Conservation (phyloP, 2,329 filamentous ascomycete genomes). For the Drechslerella dactyloides region DNA sequence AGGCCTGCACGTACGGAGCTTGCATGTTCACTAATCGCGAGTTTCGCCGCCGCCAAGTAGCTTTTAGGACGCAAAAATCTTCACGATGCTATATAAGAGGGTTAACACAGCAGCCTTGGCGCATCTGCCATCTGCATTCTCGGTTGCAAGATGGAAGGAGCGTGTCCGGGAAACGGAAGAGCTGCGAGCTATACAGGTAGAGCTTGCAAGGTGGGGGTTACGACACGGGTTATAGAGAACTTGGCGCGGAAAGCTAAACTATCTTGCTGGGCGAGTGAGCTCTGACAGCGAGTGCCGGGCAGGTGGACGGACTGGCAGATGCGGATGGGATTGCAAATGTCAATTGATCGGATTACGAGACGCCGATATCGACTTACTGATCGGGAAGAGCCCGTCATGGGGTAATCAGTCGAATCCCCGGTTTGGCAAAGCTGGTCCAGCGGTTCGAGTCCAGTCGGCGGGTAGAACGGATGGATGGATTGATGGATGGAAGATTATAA, state of each 20-base stretch:
- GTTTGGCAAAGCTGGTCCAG: background rate
- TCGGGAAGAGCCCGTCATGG: background rate
- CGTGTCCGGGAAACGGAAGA: too few species aligned
- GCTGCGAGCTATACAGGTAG: too few species aligned
- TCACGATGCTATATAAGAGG: background rate
- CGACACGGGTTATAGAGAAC: background rate
- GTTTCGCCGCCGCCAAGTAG: slow-evolving; percentile 10
- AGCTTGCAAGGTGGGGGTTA: too few species aligned
- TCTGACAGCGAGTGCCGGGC: background rate
- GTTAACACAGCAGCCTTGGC: background rate
- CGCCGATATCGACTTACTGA: background rate
- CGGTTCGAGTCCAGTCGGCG: background rate
- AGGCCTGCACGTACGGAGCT: slow-evolving; percentile 18
- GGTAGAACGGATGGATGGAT: background rate
- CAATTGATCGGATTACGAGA: background rate
- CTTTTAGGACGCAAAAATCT: slow-evolving; percentile 6
- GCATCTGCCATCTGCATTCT: background rate
- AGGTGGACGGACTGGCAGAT: background rate
- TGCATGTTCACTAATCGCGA: slow-evolving; percentile 47
- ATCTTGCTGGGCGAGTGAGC: background rate
- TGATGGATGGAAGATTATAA: too few species aligned
- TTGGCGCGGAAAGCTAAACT: background rate
- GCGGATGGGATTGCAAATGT: background rate
- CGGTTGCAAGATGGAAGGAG: background rate
- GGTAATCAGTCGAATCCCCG: background rate